Conservation (phyloP, 257 asterid genomes). For the Penstemon davidsonii region DNA sequence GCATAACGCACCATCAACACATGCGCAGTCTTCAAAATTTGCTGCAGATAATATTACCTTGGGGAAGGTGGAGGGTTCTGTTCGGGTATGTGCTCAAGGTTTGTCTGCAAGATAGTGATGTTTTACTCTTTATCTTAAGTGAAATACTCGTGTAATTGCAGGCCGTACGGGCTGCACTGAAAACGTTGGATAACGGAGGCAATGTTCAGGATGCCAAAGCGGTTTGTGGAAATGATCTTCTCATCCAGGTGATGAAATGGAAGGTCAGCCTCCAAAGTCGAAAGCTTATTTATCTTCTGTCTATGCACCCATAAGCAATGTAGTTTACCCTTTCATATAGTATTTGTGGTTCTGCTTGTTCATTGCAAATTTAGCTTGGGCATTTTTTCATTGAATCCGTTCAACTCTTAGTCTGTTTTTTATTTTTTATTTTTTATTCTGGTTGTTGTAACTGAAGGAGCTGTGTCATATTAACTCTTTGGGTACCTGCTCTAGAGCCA, state of each 20-base stretch:
- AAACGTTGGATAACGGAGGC: slow-evolving; percentile 66
- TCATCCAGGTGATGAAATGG: slow-evolving; percentile 69
- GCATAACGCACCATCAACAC: slow-evolving; percentile 54
- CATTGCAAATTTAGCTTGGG: not conserved
- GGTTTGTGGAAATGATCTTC: slow-evolving; percentile 71
- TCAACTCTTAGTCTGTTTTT: not conserved
- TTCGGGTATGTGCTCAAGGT: slow-evolving; percentile 54
- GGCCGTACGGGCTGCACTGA: slow-evolving; percentile 75
- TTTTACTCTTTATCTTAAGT: slow-evolving; percentile 18
- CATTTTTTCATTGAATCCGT: not conserved
- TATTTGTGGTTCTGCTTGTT: slow-evolving; percentile 6
- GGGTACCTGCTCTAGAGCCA: not conserved
- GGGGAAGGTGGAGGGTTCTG: slow-evolving; percentile 78
- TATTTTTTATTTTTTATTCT: not conserved
- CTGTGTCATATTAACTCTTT: slow-evolving; percentile 1
- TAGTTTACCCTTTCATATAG: slow-evolving; percentile 5
- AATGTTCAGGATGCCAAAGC: slow-evolving; percentile 76
- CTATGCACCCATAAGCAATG: not conserved
- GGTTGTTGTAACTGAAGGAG: slow-evolving; percentile 17
- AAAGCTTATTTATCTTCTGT: not conserved
- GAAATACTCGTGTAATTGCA: slow-evolving; percentile 33
- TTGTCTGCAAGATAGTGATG: slow-evolving; percentile 12
- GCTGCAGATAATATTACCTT: slow-evolving; percentile 50
- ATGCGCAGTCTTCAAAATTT: slow-evolving; percentile 39
- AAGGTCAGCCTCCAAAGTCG: slow-evolving; percentile 43